Evolutionary conservation across 1,139 yeast species (phyloP).

Genomic region (Suhomyces yuchorum): DNA sequence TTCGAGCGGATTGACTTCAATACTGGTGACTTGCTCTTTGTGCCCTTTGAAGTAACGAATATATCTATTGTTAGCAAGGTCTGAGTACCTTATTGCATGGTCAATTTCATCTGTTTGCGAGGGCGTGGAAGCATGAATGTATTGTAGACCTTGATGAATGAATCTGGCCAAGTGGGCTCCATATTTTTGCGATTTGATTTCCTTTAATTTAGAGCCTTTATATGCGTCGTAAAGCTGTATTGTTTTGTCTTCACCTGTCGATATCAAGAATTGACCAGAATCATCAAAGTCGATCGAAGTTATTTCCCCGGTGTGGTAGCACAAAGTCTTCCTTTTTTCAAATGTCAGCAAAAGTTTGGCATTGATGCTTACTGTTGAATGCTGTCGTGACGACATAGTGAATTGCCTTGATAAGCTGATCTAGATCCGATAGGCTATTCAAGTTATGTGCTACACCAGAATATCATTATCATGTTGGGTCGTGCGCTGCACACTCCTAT

Average conservation of each 20-base stretch:
- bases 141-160: conserved; percentile 72
- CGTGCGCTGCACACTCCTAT: conserved; percentile 6
- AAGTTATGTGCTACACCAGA: not conserved
- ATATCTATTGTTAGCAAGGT: conserved; percentile 76
- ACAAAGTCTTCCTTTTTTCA: conserved; percentile 59
- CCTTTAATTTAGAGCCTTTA: conserved; percentile 64
- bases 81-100: conserved; percentile 72
- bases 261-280: conserved; percentile 74
- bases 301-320: conserved; percentile 58
- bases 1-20: conserved; percentile 74
- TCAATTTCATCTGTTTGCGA: conserved; percentile 41
- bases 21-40: conserved; percentile 65
- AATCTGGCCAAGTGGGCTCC: conserved; percentile 89
- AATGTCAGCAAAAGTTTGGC: conserved; percentile 50
- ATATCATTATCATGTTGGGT: conserved; percentile 3
- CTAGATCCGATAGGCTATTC: not conserved
- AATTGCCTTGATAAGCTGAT: too few species aligned
- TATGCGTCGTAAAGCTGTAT: conserved; percentile 81
- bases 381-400: conserved; percentile 14
- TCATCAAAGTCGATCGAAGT: conserved; percentile 88
- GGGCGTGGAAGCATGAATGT: conserved; percentile 81
- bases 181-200: conserved; percentile 82
- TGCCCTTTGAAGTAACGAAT: conserved; percentile 89
- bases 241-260: conserved; percentile 81
- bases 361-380: conserved; percentile 29